These are phyloP conservation scores for Hypoxylon fuscum DNA, from an alignment of 495 filamentous ascomycete genomes.

Conservation along the genomic window DNA sequence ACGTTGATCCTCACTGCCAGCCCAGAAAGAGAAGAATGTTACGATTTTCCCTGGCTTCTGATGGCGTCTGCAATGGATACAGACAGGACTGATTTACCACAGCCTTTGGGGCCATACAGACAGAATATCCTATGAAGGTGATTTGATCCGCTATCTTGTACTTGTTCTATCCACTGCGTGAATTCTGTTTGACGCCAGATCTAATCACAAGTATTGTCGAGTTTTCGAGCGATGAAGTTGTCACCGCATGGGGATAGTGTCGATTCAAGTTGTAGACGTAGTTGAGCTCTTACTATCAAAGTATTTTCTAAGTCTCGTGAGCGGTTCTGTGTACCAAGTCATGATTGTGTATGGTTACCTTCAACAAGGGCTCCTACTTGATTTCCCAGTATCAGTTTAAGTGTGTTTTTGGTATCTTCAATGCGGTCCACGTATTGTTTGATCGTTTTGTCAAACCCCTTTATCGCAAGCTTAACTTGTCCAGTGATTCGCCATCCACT, in stretches of 20 bases:
- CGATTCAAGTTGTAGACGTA: constrained; percentile 1
- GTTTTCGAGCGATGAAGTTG: constrained; percentile 12
- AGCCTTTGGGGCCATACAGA: constrained; percentile 18
- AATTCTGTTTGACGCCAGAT: constrained; percentile 11
- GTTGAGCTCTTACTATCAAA: no score
- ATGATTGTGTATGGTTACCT: no score
- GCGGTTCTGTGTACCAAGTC: no score
- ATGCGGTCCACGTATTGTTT: no score
- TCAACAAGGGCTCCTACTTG: no score
- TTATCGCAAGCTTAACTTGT: no score
- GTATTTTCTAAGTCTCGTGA: no score
- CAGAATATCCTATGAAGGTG: constrained; percentile 10
- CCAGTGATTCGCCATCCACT: no score
- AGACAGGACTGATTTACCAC: constrained; percentile 16
- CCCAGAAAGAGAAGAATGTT: constrained; percentile 8
- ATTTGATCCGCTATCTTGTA: neutral
- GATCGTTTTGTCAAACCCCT: no score
- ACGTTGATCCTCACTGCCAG: constrained; percentile 7
- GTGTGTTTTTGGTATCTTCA: no score
- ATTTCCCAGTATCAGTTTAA: no score
- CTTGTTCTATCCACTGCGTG: neutral
- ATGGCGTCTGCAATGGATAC: constrained; percentile 2
- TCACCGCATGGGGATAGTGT: constrained; percentile 1
- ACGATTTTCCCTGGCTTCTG: neutral
- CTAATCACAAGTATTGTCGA: constrained; percentile 18